Evolutionary conservation across 2,329 filamentous ascomycete species (phyloP).

Genomic region (Stachybotrys elegans): DNA sequence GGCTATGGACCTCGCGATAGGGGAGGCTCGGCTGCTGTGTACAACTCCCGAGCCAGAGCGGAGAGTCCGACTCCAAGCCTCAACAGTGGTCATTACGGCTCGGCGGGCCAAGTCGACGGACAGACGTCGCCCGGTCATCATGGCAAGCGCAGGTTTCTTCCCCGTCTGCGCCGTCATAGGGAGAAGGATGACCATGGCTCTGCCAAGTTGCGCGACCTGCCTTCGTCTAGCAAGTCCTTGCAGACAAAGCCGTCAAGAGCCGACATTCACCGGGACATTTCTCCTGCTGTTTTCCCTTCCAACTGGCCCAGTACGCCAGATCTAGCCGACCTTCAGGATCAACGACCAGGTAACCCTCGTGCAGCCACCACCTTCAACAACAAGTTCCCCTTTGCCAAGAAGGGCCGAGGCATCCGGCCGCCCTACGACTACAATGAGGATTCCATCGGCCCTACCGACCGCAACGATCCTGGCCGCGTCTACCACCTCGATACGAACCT

Average conservation of each 20-base stretch:
- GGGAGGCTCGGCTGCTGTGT: slow-evolving; percentile 38
- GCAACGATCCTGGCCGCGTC: slow-evolving; percentile 53
- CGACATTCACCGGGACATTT: slow-evolving; percentile 37
- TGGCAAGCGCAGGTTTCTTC: slow-evolving; percentile 45
- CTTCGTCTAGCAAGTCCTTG: slow-evolving; percentile 49
- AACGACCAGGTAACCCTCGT: slow-evolving; percentile 22
- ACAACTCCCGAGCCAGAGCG: slow-evolving; percentile 53
- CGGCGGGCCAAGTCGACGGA: slow-evolving; percentile 43
- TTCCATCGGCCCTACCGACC: slow-evolving; percentile 55
- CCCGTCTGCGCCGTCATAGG: slow-evolving; percentile 46
- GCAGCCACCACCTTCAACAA: slow-evolving; percentile 56
- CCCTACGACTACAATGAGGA: slow-evolving; percentile 51
- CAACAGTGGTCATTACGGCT: slow-evolving; percentile 49
- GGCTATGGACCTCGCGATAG: slow-evolving; percentile 46
- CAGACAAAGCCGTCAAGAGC: slow-evolving; percentile 43
- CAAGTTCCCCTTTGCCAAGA: slow-evolving; percentile 59
- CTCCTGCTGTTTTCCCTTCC: slow-evolving; percentile 30
- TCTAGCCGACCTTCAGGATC: slow-evolving; percentile 23
- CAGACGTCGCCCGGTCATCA: slow-evolving; percentile 55
- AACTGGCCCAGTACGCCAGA: slow-evolving; percentile 22
- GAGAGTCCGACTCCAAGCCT: slow-evolving; percentile 79
- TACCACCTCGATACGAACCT: slow-evolving; percentile 85
- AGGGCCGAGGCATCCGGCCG: slow-evolving; percentile 40
- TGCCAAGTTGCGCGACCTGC: slow-evolving; percentile 41
- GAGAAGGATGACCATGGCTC: slow-evolving; percentile 46